Conservation (phyloP, 2,329 filamentous ascomycete species). For the Colletotrichum cereale region DNA sequence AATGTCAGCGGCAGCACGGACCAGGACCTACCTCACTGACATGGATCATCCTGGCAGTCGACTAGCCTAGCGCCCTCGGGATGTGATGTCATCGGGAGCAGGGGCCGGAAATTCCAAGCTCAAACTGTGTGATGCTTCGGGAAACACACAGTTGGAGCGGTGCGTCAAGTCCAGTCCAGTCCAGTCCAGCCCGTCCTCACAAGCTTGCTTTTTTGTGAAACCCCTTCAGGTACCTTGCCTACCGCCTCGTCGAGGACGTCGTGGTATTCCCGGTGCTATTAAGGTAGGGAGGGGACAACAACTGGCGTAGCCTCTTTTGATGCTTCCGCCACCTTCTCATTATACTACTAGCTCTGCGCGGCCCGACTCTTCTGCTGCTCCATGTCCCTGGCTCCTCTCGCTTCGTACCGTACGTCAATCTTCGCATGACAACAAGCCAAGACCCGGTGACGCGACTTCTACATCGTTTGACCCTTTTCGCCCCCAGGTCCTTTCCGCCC, state of each 20-base stretch:
- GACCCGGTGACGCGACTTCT: conserved; percentile 34
- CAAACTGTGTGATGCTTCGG: conserved; percentile 26
- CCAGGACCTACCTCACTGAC: conserved; percentile 18
- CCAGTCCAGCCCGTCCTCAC: conserved; percentile 11
- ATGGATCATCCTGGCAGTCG: conserved; percentile 16
- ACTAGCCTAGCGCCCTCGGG: conserved; percentile 3
- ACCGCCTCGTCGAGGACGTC: not conserved
- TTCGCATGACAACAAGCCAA: conserved; percentile 30
- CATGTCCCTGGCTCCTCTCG: not conserved
- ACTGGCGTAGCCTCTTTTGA: conserved; percentile 23
- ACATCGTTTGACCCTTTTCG: not conserved
- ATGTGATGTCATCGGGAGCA: conserved; percentile 35
- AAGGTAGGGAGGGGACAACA: not conserved
- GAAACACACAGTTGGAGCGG: conserved; percentile 22
- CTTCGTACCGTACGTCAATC: conserved; percentile 25
- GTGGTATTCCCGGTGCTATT: not conserved
- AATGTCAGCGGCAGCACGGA: conserved; percentile 27
- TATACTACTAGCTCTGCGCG: not conserved
- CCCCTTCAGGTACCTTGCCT: not conserved
- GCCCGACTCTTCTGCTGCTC: not conserved
- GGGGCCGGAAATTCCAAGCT: conserved; percentile 28
- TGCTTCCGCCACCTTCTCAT: conserved; percentile 10
- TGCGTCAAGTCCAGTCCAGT: conserved; percentile 3
- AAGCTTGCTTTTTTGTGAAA: conserved; percentile 39
- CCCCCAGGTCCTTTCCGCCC: not conserved